phyloP scores from a whole-genome alignment of 2,329 filamentous ascomycete genomes.

The Lasiodiplodia hormozganensis region DNA sequence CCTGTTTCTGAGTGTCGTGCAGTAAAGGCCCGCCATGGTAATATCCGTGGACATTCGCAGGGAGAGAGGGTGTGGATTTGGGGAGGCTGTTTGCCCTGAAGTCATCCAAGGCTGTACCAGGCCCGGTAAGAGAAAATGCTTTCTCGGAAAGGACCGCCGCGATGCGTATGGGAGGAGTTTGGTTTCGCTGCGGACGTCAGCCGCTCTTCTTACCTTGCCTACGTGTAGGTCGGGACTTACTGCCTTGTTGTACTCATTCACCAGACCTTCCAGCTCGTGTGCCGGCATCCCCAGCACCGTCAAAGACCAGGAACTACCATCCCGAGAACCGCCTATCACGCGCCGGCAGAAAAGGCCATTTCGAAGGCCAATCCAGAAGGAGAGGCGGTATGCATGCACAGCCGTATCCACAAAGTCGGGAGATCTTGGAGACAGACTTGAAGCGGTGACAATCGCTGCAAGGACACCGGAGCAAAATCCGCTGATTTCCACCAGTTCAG shows the following conservation, averaged over 20 bases:
- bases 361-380: slow-evolving; percentile 28
- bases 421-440: background rate
- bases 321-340: background rate
- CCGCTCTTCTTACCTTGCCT: too few relatives aligned
- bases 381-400: slow-evolving; percentile 15
- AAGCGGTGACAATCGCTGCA: slow-evolving; percentile 18
- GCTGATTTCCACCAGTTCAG: background rate
- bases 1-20: background rate
- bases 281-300: background rate
- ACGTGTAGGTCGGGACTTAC: background rate
- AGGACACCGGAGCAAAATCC: slow-evolving; percentile 31
- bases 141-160: background rate
- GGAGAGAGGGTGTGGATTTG: background rate
- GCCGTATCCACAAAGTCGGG: slow-evolving; percentile 14
- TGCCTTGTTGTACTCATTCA: background rate
- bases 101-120: background rate
- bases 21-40: background rate
- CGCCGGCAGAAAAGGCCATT: slow-evolving; percentile 5
- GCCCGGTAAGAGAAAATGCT: background rate
- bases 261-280: background rate
- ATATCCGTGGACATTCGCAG: slow-evolving; percentile 13
- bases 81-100: background rate
- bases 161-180: background rate
- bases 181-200: background rate
- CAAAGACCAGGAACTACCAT: background rate